Conservation (phyloP, 169 alveolate species). For the Eimeria praecox region DNA sequence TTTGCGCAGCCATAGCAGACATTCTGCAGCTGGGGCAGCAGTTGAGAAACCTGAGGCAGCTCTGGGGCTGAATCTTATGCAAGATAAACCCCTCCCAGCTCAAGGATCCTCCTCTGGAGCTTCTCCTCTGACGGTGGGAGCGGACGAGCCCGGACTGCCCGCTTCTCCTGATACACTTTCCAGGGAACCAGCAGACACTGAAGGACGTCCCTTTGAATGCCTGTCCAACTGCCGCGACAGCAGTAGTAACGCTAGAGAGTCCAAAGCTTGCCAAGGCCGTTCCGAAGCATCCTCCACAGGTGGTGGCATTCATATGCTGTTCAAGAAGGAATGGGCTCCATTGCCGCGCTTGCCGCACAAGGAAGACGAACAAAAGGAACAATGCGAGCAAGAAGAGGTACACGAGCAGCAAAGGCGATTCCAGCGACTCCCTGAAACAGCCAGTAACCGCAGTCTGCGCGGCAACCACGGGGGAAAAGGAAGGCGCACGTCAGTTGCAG, state of each 20-base stretch:
- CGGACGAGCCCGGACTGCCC: constrained; percentile 26
- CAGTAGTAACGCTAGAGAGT: not conserved
- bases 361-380: not conserved
- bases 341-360: not conserved
- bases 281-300: not conserved
- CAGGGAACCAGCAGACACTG: constrained; percentile 12
- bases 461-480: not conserved
- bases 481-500: not conserved
- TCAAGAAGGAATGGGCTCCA: not conserved
- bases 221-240: not conserved
- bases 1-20: constrained; percentile 44
- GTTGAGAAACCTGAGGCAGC: not conserved
- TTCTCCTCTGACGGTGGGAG: not conserved
- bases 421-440: not conserved
- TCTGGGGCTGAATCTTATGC: not conserved
- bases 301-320: not conserved
- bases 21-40: not conserved
- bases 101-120: not conserved
- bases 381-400: constrained; percentile 7
- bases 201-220: not conserved
- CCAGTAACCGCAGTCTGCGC: not conserved
- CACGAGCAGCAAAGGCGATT: constrained; percentile 33
- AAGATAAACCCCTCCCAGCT: not conserved
- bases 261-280: not conserved
- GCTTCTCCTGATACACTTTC: constrained; percentile 49